These are phyloP conservation scores for Postia placenta DNA, from an alignment of 768 basidiomycete species.

Conservation along the genomic window DNA sequence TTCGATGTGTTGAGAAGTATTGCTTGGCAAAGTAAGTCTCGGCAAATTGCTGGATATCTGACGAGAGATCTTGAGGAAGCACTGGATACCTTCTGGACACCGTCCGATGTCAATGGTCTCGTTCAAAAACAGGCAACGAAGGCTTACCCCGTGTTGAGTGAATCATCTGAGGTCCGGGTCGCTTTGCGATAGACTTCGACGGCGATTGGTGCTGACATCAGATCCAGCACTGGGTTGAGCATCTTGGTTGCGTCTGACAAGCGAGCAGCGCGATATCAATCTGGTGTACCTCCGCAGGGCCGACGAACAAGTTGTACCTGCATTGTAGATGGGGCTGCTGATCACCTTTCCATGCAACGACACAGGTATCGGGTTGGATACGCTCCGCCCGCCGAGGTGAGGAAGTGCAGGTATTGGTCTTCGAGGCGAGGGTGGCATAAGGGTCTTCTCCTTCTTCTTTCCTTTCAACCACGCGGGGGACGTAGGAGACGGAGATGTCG, in stretches of 20 bases:
- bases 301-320: slow-evolving; percentile 38
- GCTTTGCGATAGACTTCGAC: slow-evolving; percentile 16
- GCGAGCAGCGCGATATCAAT: background rate
- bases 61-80: slow-evolving; percentile 73
- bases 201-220: slow-evolving; percentile 52
- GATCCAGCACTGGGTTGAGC: slow-evolving; percentile 71
- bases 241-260: slow-evolving; percentile 56
- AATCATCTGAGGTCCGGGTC: slow-evolving; percentile 29
- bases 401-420: slow-evolving; percentile 9
- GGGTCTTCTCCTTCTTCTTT: slow-evolving; percentile 9
- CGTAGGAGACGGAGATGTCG: slow-evolving; percentile 7
- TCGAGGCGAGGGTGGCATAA: slow-evolving; percentile 8
- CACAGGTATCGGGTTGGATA: slow-evolving; percentile 10
- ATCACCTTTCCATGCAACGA: slow-evolving; percentile 51
- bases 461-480: slow-evolving; percentile 10
- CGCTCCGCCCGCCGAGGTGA: slow-evolving; percentile 9
- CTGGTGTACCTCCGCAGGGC: background rate
- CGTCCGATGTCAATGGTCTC: slow-evolving; percentile 7
- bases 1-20: slow-evolving; percentile 89
- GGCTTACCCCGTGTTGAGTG: slow-evolving; percentile 62
- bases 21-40: slow-evolving; percentile 80
- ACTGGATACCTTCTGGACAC: slow-evolving; percentile 60
- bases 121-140: slow-evolving; percentile 7
- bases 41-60: slow-evolving; percentile 83
- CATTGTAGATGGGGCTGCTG: slow-evolving; percentile 63